Evolutionary conservation across 306 rosid species (phyloP), one percentile per base, ranked within the genome.

Genomic region (Quercus suber): DNA sequence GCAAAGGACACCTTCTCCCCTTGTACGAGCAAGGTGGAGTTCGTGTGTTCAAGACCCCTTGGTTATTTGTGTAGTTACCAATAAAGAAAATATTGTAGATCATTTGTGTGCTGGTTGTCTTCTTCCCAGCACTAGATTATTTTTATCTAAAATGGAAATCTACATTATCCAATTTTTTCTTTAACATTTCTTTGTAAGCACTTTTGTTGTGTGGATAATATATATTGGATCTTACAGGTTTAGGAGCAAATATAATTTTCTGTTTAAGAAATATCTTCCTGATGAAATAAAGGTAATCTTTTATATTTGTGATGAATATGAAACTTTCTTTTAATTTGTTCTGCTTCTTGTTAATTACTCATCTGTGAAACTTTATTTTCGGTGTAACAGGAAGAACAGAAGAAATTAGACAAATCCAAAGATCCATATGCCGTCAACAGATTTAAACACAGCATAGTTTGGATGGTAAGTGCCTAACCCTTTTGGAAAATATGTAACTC

Each of bases 221-320:
- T 73, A 7, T 78, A 9, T 45, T 71, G 81, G 76, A 76, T 70
- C 81, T 87, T 76, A 73, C 93, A 92, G 97, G 88, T 89, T 86
- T 82, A 94, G 84, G 84, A 89, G 90, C 86, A 87, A 94, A 85
- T 92, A 87, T 68, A 73, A 65, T 79, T 94, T 94, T 78, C 82
- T 89, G 15, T 92, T 55, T 58, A 87, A 88, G 59, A 74, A 81
- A 55, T 76, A 73, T 25, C 76, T 75, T 76, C 83, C 84, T 20
- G 73, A 74, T 19, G 41, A 19, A 4, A 68, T 68, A 33, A 23
- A 35, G 72, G 72, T 68, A 68, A 63, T 33, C 52, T 11, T n/a
- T 33, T 8, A 18, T 11, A 67, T 67, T 17, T 19, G 35, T n/a
- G 28, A n/a, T 19, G 8, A 33, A 59, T 21, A 25, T 65, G 15